These are phyloP conservation scores for Cystobasidium slooffiae DNA, from an alignment of 1,284 basidiomycete species.

Conservation along the genomic window DNA sequence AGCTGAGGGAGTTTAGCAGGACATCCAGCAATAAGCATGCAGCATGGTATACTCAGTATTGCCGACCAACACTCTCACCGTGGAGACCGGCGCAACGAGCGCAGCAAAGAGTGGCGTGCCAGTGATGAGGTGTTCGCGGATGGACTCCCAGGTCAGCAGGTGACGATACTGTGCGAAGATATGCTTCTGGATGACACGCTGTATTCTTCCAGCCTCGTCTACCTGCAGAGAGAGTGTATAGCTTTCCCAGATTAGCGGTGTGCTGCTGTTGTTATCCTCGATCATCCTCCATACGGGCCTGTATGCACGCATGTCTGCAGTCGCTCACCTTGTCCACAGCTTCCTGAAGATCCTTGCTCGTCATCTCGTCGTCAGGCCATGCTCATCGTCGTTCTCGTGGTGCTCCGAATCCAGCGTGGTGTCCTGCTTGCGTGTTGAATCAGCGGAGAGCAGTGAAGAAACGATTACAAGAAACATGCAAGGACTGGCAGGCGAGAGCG, in stretches of 20 bases:
- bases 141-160: conserved; percentile 6
- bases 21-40: background rate
- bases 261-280: background rate
- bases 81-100: conserved; percentile 32
- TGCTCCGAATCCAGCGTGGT: background rate
- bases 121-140: conserved; percentile 3
- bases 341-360: background rate
- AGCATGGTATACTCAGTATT: background rate
- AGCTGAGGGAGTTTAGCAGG: conserved; percentile 21
- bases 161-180: conserved; percentile 10
- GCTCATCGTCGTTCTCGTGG: background rate
- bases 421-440: too few species aligned
- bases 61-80: conserved; percentile 3
- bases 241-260: background rate
- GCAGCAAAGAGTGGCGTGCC: conserved; percentile 25
- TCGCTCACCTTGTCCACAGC: conserved; percentile 15
- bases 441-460: too few species aligned
- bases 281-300: background rate
- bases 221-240: background rate
- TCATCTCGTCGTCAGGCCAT: background rate
- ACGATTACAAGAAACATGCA: too few species aligned
- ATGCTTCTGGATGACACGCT: background rate
- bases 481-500: too few species aligned
- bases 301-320: background rate
- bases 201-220: conserved; percentile 1